Evolutionary conservation across 2,329 filamentous ascomycete species (phyloP).

Genomic region (Aphanocladium album): DNA sequence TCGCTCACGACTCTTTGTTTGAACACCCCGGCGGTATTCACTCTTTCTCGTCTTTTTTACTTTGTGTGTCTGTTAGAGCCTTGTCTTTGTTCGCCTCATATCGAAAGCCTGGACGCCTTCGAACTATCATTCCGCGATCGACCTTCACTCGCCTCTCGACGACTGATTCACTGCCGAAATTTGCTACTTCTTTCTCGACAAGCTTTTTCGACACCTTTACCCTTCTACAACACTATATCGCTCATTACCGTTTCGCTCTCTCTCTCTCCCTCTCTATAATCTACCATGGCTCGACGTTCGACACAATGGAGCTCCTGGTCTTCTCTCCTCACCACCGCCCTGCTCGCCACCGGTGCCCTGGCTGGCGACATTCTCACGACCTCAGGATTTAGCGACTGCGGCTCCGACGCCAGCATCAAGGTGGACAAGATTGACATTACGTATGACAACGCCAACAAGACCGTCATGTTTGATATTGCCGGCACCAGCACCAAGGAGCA

Average conservation of each 20-base stretch:
- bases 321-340: constrained; percentile 29
- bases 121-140: constrained; percentile 2
- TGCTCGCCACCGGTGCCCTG: constrained; percentile 44
- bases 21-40: constrained; percentile 10
- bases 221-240: constrained; percentile 2
- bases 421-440: constrained; percentile 71
- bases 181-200: background rate
- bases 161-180: background rate
- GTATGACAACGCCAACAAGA: constrained; percentile 71
- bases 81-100: background rate
- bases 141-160: constrained; percentile 5
- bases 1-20: constrained; percentile 2
- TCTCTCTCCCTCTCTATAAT: too few species aligned
- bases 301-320: constrained; percentile 27
- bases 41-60: constrained; percentile 15
- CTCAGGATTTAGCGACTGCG: constrained; percentile 72
- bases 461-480: constrained; percentile 72
- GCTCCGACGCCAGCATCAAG: constrained; percentile 47
- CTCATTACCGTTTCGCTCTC: background rate
- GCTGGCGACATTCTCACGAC: constrained; percentile 73
- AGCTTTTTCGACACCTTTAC: background rate
- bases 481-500: constrained; percentile 69
- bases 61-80: background rate
- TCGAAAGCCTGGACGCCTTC: constrained; percentile 12
- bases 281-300: constrained; percentile 28